Base-by-base conservation (phyloP, 495 filamentous ascomycete species). In the Tetracladium setigerum region DNA sequence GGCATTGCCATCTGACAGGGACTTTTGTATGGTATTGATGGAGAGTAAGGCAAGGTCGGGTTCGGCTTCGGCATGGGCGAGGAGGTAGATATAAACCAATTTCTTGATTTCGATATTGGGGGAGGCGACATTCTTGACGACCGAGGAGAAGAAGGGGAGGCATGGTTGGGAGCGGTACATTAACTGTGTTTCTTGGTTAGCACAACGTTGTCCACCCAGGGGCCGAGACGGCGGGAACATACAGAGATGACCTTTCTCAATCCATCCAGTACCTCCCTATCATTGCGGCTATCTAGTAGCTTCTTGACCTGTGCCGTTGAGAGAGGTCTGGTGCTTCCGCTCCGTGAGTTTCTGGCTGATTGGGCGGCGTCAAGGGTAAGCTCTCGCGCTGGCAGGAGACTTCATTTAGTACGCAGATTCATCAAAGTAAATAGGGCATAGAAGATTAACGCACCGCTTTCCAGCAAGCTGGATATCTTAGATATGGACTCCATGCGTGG, bases 11-110 rank as follows among this genome's bases (percentile, higher is more conserved):
- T 96, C 92, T 12, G 89, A 92, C 34, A 98, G 77, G 17, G 91
- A 91, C 64, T 95, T 96, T 62, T 97, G 92, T 55, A 98, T 96
- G 11, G 91, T 91, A 65, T 98, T 98, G 72, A 98, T 96, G 34
- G 90, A 94, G 15, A 98, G 74, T 9, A 98, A 76, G 38, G 94
- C 90, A 24, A 95, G 84, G 63, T 98, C 92, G 31, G 91, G 92
- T 54, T 95, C 91, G 35, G 84, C 78, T 62, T 96, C 92, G 58
- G 92, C 91, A 78, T 97, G 88, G 60, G 89, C 85, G 50, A 96
- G 82, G 48, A 98, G 81, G 64, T 95, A 96, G 61, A 95, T 95
- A 72, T 97, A 96, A 47, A 98, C 92, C 38, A 98, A 78, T 61
- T 96, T 97, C 67, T 95, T 94, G 57, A 96, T 87, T 62, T 95